Base-by-base conservation (phyloP, 2,329 filamentous ascomycete genomes). In the Aspergillus felis region DNA sequence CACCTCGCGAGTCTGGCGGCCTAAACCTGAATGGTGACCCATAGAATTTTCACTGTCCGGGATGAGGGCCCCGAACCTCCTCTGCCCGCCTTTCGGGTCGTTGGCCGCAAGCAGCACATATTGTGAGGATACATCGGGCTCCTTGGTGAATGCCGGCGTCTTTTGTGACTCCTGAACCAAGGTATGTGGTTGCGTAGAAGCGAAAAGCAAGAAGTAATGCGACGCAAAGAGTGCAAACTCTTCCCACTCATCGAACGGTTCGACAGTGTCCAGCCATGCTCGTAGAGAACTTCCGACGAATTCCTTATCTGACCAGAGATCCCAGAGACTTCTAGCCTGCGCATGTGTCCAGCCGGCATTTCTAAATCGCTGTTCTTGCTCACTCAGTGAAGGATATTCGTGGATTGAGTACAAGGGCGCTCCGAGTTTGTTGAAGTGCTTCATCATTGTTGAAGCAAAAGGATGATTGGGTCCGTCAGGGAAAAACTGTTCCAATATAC, bases 171-270 rank as follows among this genome's bases (percentile, higher is more conserved):
- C 46, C 20, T 28, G 41, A 9, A 54, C 41, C 20, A 50, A 6
- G 25, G 1, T 6, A 49, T 50, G 49, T 7, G 50, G 54, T 54
- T 51, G 28, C 61, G 65, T 84, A 46, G 77, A 81, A 14, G 91
- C 90, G 52, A 85, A 79, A 8, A 96, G 79, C 47, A 97, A 76
- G 64, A 92, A 89, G 73, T 96, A 96, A 73, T 97, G 92, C 35
- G 87, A 86, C 2, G 84, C 86, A 71, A 95, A 96, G 0, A 96
- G 78, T 2, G 89, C 87, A 69, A 97, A 92, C 67, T 97, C 93
- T 73, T 97, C 93, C 91, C 91, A 96, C 74, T 97, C 92, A 71
- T 97, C 93, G 69, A 97, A 97, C 0, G 88, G 86, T 68, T 97
- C 93, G 17, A 92, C 74, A 0, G 76, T 69, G 64, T 96, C 88